Percentiles rank a stretch among this genome's conserved stretches.
phyloP scores from a whole-genome alignment of 2,329 filamentous ascomycete genomes.

The Lithohypha guttulata region DNA sequence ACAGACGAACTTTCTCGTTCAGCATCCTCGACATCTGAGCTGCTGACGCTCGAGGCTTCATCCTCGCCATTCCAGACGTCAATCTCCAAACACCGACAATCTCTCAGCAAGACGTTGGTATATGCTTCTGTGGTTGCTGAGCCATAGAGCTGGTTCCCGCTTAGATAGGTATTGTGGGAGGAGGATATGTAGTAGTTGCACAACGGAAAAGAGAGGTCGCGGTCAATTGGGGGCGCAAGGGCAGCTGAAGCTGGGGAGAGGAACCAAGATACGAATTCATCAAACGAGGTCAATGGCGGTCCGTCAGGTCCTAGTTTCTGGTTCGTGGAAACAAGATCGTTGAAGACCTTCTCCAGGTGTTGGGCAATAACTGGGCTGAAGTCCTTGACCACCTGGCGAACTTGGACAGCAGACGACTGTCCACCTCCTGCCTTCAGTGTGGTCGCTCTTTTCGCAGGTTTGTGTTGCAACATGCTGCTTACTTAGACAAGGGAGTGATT shows the following conservation, averaged over 20 bases:
- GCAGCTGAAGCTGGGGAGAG: conserved; percentile 34
- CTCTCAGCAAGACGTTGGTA: conserved; percentile 59
- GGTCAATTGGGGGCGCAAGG: conserved; percentile 33
- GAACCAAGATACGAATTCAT: conserved; percentile 38
- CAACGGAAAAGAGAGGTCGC: conserved; percentile 57
- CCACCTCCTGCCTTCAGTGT: conserved; percentile 18
- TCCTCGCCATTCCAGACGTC: conserved; percentile 79
- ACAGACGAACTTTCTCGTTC: conserved; percentile 12
- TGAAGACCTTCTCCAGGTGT: conserved; percentile 29
- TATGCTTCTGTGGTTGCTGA: conserved; percentile 69
- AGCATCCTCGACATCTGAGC: conserved; percentile 20
- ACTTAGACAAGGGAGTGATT: too few relatives aligned
- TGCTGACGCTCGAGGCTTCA: conserved; percentile 25
- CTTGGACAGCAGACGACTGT: conserved; percentile 13
- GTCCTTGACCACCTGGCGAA: conserved; percentile 9
- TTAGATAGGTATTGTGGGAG: conserved; percentile 88
- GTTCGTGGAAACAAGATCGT: conserved; percentile 19
- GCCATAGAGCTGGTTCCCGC: conserved; percentile 74
- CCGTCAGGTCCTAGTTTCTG: conserved; percentile 12
- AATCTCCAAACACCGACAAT: conserved; percentile 86
- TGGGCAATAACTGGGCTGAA: conserved; percentile 27
- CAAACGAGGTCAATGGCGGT: conserved; percentile 23
- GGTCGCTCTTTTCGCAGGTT: conserved; percentile 6
- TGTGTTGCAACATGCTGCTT: not conserved
- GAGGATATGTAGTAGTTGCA: conserved; percentile 91